Evolutionary conservation across 352 stramenopile genomes (phyloP).

Genomic region (Globisporangium megalacanthum): DNA sequence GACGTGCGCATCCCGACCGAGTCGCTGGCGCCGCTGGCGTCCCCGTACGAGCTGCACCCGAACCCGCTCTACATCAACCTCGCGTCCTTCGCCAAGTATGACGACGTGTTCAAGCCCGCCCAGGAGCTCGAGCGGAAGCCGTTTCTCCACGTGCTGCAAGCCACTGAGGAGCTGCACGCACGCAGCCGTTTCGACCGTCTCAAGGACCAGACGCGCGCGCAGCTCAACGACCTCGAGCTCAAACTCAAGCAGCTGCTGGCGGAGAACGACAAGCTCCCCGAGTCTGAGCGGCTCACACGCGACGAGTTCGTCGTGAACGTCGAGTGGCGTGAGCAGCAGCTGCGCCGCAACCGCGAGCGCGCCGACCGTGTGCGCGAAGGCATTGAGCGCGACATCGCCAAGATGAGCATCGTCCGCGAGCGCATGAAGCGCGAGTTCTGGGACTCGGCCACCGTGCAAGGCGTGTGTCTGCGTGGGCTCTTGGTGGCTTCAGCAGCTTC

Average conservation of each 20-base stretch:
- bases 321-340: slow-evolving; percentile 53
- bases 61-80: slow-evolving; percentile 60
- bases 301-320: slow-evolving; percentile 91
- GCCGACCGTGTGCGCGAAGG: slow-evolving; percentile 57
- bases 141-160: slow-evolving; percentile 35
- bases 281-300: slow-evolving; percentile 61
- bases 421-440: slow-evolving; percentile 91
- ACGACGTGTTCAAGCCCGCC: slow-evolving; percentile 51
- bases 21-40: slow-evolving; percentile 6
- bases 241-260: slow-evolving; percentile 63
- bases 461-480: slow-evolving; percentile 54
- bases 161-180: slow-evolving; percentile 27
- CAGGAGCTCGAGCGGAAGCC: slow-evolving; percentile 29
- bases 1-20: slow-evolving; percentile 45
- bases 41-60: slow-evolving; percentile 17
- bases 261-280: slow-evolving; percentile 63
- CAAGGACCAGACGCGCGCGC: slow-evolving; percentile 59
- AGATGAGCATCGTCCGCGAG: slow-evolving; percentile 72
- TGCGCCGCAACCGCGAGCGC: slow-evolving; percentile 40
- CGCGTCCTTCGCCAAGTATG: slow-evolving; percentile 65
- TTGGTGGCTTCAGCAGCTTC: slow-evolving; percentile 12
- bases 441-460: slow-evolving; percentile 74
- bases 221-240: slow-evolving; percentile 57
- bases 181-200: slow-evolving; percentile 58
- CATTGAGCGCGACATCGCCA: slow-evolving; percentile 65